Conservation (phyloP, 2,329 filamentous ascomycete species). For the Alternaria sp. region DNA sequence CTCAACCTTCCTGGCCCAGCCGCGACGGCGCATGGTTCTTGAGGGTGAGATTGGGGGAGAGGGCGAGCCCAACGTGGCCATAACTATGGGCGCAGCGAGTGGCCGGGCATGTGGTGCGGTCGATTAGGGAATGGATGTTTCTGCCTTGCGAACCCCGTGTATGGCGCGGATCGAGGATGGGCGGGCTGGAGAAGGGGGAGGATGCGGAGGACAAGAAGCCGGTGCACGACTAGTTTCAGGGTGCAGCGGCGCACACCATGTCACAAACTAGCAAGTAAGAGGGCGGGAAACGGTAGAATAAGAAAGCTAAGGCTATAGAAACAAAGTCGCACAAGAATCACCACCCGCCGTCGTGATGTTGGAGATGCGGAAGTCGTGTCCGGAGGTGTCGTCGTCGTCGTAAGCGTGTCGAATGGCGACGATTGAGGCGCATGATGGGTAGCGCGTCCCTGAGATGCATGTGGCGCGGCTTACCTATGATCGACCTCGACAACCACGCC, state of each 20-base stretch:
- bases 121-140: constrained; percentile 14
- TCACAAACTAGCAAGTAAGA: constrained; percentile 18
- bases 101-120: constrained; percentile 38
- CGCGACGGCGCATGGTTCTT: constrained; percentile 49
- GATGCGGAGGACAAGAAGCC: constrained; percentile 17
- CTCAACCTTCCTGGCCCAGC: constrained; percentile 76
- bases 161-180: constrained; percentile 10
- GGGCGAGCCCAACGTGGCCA: constrained; percentile 53
- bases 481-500: not conserved
- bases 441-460: constrained; percentile 2
- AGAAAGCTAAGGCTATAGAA: not conserved
- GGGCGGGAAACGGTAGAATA: not conserved
- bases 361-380: not conserved
- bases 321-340: not conserved
- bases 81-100: constrained; percentile 33
- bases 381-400: not conserved
- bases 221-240: constrained; percentile 40
- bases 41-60: constrained; percentile 52
- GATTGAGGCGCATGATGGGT: constrained; percentile 5
- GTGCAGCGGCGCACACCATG: constrained; percentile 27
- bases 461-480: not conserved
- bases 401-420: not conserved
- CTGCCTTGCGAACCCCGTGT: constrained; percentile 16
- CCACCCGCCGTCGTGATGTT: not conserved
- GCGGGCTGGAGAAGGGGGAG: constrained; percentile 19